These are phyloP conservation scores for Dinochytrium kinnereticum DNA, from an alignment of 371 early-diverging fungal genomes.

Conservation along the genomic window DNA sequence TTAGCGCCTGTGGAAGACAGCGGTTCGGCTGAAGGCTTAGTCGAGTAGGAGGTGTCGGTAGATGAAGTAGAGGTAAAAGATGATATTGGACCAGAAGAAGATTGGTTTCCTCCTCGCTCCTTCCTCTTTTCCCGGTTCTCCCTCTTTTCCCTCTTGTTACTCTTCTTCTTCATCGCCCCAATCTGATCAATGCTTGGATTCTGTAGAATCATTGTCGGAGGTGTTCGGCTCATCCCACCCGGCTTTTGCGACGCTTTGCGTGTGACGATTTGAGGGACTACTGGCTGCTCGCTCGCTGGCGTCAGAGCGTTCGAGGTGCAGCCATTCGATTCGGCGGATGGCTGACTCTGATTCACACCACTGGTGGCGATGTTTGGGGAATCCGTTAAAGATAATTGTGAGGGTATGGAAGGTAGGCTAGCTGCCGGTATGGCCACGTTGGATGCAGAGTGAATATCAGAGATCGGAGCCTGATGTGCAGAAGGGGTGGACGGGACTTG, in stretches of 20 bases:
- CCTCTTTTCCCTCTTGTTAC: not conserved
- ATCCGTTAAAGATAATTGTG: not conserved
- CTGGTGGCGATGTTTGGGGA: too few species aligned
- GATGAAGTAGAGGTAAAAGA: not conserved
- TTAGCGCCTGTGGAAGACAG: not conserved
- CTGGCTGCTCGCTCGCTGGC: too few species aligned
- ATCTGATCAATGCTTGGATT: not conserved
- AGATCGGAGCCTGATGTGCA: not conserved
- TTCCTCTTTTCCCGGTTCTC: not conserved
- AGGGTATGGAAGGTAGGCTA: not conserved
- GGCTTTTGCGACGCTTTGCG: too few species aligned
- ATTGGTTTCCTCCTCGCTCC: too few species aligned
- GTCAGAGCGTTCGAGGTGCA: too few species aligned
- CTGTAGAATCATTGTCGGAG: not conserved
- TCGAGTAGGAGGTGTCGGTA: not conserved
- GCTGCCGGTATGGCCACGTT: too few species aligned
- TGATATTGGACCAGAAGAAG: not conserved
- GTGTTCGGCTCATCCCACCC: too few species aligned
- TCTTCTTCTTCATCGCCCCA: conserved; percentile 1
- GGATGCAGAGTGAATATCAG: too few species aligned
- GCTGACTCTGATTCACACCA: too few species aligned
- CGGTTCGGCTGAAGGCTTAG: not conserved
- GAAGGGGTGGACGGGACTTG: not conserved
- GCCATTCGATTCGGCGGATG: too few species aligned
- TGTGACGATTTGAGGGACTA: too few species aligned